These are phyloP conservation scores for Millerozyma miso DNA, from an alignment of 805 yeast genomes.

Conservation along the genomic window DNA sequence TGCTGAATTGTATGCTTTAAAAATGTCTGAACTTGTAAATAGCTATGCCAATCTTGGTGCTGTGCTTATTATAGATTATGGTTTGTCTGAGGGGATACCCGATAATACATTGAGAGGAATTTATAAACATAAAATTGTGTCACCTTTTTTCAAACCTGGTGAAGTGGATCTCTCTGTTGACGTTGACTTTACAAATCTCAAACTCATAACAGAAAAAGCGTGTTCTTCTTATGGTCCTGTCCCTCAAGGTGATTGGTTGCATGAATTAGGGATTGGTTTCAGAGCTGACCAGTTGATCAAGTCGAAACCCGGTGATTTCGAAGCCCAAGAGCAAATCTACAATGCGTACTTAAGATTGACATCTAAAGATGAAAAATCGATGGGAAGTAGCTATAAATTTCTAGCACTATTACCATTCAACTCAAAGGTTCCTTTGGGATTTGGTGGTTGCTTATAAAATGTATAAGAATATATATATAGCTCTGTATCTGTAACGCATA, in stretches of 20 bases:
- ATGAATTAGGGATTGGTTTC: conserved; percentile 68
- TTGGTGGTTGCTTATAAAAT: conserved; percentile 25
- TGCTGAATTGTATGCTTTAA: conserved; percentile 52
- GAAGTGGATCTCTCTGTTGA: conserved; percentile 78
- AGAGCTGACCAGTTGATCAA: conserved; percentile 58
- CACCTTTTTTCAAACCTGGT: conserved; percentile 75
- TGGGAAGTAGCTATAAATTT: conserved; percentile 78
- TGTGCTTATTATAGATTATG: conserved; percentile 74
- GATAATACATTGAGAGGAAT: conserved; percentile 73
- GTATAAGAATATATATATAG: no score
- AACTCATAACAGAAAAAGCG: conserved; percentile 9
- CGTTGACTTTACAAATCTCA: conserved; percentile 70
- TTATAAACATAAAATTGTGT: conserved; percentile 63
- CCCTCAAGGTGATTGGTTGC: conserved; percentile 78
- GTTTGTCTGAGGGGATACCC: conserved; percentile 59
- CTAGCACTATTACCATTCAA: conserved; percentile 54
- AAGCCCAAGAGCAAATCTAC: conserved; percentile 49
- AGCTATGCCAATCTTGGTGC: conserved; percentile 49
- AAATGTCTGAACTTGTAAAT: conserved; percentile 47
- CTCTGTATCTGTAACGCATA: background rate
- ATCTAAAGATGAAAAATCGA: conserved; percentile 53
- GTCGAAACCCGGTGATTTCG: conserved; percentile 33
- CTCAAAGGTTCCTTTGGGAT: conserved; percentile 48
- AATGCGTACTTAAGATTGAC: conserved; percentile 60
- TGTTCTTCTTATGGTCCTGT: conserved; percentile 48